These are phyloP conservation scores for Hirsutella thompsonii DNA, from an alignment of 2,329 filamentous ascomycete species.

Conservation along the genomic window DNA sequence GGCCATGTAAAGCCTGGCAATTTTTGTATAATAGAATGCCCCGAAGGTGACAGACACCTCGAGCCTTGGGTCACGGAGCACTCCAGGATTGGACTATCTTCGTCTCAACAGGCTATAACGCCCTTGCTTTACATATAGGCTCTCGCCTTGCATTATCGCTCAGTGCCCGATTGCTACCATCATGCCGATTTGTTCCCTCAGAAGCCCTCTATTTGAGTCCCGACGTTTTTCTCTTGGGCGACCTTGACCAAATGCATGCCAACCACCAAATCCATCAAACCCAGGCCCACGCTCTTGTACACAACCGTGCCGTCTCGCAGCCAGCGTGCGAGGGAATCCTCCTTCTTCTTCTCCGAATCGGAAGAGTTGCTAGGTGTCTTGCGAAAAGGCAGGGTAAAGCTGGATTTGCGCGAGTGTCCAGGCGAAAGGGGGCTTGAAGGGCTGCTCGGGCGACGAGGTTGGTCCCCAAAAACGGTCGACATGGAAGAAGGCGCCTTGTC, in stretches of 20 bases:
- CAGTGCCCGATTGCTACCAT: too few relatives aligned
- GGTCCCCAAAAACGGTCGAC: constrained; percentile 23
- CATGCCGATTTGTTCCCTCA: too few relatives aligned
- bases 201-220: constrained; percentile 30
- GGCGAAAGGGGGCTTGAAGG: constrained; percentile 18
- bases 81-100: too few relatives aligned
- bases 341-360: constrained; percentile 28
- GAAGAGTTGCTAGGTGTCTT: constrained; percentile 14
- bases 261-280: constrained; percentile 53
- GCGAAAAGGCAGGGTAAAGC: constrained; percentile 18
- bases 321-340: constrained; percentile 41
- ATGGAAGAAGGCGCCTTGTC: constrained; percentile 24
- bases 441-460: constrained; percentile 15
- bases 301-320: constrained; percentile 50
- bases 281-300: constrained; percentile 56
- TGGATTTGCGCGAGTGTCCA: constrained; percentile 15
- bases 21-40: constrained; percentile 14
- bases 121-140: too few relatives aligned
- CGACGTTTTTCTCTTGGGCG: constrained; percentile 41
- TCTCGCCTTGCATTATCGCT: too few relatives aligned
- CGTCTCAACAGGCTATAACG: too few relatives aligned
- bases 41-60: too few relatives aligned
- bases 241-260: constrained; percentile 44
- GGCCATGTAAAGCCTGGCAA: constrained; percentile 1
- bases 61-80: too few relatives aligned